Conservation (phyloP, 495 filamentous ascomycete genomes). For the Hyphodiscus hymeniophilus region DNA sequence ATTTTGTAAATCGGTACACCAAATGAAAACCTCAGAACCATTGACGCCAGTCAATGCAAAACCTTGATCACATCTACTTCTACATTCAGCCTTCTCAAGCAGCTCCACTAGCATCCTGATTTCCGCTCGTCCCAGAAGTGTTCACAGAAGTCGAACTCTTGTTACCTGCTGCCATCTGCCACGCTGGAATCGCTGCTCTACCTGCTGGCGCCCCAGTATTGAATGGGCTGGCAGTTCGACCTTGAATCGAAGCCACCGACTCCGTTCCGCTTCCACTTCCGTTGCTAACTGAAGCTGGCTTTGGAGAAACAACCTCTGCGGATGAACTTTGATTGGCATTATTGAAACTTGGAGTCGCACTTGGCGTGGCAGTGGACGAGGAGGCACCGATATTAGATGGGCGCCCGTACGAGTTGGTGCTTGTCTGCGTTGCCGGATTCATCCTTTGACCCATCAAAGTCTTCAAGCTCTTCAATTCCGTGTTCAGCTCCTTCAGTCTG, state of each 20-base stretch:
- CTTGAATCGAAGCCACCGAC: constrained; percentile 14
- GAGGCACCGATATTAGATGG: constrained; percentile 4
- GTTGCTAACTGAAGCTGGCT: constrained; percentile 21
- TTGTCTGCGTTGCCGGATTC: constrained; percentile 38
- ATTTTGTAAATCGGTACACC: not conserved
- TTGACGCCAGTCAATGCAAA: constrained; percentile 1
- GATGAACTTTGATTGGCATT: constrained; percentile 7
- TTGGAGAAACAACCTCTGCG: constrained; percentile 6
- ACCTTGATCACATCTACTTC: not conserved
- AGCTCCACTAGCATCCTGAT: constrained; percentile 10
- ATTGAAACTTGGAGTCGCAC: constrained; percentile 1
- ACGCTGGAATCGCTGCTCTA: constrained; percentile 59
- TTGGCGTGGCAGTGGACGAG: not conserved
- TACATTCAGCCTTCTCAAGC: constrained; percentile 1
- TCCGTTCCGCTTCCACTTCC: constrained; percentile 13
- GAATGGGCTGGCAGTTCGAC: constrained; percentile 20
- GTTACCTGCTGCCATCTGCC: constrained; percentile 65
- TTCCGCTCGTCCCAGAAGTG: constrained; percentile 8
- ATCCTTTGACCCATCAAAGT: constrained; percentile 75
- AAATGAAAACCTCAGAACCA: not conserved
- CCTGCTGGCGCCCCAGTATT: constrained; percentile 34
- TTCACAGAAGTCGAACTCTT: constrained; percentile 26
- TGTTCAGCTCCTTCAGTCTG: constrained; percentile 73
- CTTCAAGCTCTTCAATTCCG: constrained; percentile 88
- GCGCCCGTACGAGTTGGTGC: constrained; percentile 17